Conservation (phyloP, 805 yeast genomes). For the Blastobotrys muscicola region DNA sequence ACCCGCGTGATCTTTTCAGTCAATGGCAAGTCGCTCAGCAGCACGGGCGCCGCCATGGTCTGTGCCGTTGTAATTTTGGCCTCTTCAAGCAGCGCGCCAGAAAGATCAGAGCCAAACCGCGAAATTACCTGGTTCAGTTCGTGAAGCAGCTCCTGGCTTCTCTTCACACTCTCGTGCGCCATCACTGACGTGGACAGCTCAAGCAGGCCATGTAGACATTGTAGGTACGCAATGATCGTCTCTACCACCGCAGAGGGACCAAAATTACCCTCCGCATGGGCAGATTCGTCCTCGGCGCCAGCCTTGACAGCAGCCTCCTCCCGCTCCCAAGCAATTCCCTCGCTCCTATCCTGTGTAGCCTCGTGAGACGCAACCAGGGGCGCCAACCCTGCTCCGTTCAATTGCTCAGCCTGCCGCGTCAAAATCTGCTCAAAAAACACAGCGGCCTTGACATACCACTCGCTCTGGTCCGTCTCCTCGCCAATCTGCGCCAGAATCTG, state of each 20-base stretch:
- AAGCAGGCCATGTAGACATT: too few species aligned
- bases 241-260: too few species aligned
- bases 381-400: slow-evolving; percentile 2
- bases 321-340: too few species aligned
- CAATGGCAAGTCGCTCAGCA: background rate
- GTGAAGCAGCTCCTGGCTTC: background rate
- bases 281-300: too few species aligned
- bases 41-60: background rate
- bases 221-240: too few species aligned
- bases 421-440: slow-evolving; percentile 13
- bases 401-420: slow-evolving; percentile 9
- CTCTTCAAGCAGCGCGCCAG: background rate
- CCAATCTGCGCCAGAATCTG: slow-evolving; percentile 18
- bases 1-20: background rate
- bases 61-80: background rate
- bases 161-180: too few species aligned
- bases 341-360: too few species aligned
- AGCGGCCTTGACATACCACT: slow-evolving; percentile 8
- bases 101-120: background rate
- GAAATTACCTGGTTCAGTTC: background rate
- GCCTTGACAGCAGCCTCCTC: too few species aligned
- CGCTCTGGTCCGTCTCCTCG: slow-evolving; percentile 11
- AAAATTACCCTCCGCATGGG: background rate
- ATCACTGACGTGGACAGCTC: too few species aligned
- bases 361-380: background rate